Evolutionary conservation across 345 rosid species (phyloP).

Genomic region (Sisymbrium irio): DNA sequence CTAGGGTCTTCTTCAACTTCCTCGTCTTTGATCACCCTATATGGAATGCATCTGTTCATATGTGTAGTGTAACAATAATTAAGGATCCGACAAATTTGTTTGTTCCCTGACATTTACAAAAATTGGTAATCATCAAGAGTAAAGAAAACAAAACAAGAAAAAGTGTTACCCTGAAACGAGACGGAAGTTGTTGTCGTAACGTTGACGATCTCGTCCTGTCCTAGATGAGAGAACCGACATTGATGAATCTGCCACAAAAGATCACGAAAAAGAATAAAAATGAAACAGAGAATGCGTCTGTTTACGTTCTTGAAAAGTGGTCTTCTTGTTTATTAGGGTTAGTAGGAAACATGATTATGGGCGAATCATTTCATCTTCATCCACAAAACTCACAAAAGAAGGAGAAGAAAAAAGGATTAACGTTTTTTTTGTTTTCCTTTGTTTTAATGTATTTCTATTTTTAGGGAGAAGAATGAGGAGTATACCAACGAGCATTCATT

Average conservation of each 20-base stretch:
- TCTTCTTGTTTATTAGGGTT: conserved; percentile 13
- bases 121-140: neutral
- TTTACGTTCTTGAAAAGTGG: conserved; percentile 15
- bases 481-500: conserved; percentile 25
- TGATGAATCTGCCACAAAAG: conserved; percentile 26
- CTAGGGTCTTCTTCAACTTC: conserved; percentile 26
- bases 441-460: neutral
- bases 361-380: conserved; percentile 18
- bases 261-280: neutral
- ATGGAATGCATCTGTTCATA: conserved; percentile 71
- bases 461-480: conserved; percentile 32
- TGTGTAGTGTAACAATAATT: neutral
- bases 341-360: conserved; percentile 17
- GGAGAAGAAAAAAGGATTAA: neutral
- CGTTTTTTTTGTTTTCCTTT: neutral
- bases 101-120: neutral
- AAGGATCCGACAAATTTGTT: neutral
- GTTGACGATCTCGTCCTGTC: conserved; percentile 67
- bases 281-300: conserved; percentile 15
- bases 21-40: conserved; percentile 45
- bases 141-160: neutral
- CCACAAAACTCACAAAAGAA: neutral
- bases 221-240: conserved; percentile 50
- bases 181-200: conserved; percentile 62
- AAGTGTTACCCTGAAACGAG: conserved; percentile 68